These are phyloP conservation scores for Linum tenue DNA, from an alignment of 345 rosid genomes.

Conservation along the genomic window DNA sequence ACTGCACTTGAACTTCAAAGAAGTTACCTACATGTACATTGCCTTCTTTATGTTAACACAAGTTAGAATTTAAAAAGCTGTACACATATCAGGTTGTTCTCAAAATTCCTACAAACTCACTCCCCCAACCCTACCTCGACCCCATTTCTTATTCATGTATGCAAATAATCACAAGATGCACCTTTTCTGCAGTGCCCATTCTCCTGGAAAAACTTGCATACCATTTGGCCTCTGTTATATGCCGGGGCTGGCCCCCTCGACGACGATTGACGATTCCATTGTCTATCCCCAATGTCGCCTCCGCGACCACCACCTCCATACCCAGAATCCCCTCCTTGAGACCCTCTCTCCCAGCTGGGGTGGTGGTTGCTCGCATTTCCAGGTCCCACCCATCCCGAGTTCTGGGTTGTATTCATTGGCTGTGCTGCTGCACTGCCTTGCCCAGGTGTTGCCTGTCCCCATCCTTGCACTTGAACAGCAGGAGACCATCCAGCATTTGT, in stretches of 20 bases:
- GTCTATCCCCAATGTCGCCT: constrained; percentile 14
- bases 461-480: constrained; percentile 24
- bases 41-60: background rate
- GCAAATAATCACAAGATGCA: constrained; percentile 59
- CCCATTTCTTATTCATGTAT: constrained; percentile 17
- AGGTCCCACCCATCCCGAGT: constrained; percentile 38
- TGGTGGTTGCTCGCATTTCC: constrained; percentile 25
- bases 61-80: background rate
- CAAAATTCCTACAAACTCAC: background rate
- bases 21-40: too few species aligned
- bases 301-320: constrained; percentile 38
- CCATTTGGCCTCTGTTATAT: constrained; percentile 43
- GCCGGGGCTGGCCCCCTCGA: background rate
- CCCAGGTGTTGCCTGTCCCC: constrained; percentile 30
- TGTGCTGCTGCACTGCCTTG: constrained; percentile 27
- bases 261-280: background rate
- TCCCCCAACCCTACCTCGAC: background rate
- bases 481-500: constrained; percentile 47
- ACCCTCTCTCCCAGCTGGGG: constrained; percentile 30
- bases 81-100: background rate
- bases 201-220: constrained; percentile 44
- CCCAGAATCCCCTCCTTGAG: constrained; percentile 46
- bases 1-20: too few species aligned
- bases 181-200: constrained; percentile 69
- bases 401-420: constrained; percentile 11